A percentile compares a stretch with the other conserved stretches of the same genome.
Conservation (phyloP, 2,329 filamentous ascomycete species). For the Cercospora sp. region DNA sequence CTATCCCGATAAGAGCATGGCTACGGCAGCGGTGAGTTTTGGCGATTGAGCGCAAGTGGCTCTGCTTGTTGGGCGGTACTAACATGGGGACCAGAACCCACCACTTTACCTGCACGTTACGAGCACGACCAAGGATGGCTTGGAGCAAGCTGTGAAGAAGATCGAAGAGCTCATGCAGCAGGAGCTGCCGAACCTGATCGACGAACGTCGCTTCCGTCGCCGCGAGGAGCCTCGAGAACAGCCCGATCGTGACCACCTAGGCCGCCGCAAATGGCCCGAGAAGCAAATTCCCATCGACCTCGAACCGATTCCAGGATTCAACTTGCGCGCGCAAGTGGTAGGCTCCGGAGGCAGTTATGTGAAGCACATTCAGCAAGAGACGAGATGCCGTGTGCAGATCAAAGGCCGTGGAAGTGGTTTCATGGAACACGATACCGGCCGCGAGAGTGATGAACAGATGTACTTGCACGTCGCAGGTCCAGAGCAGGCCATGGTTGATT, state of each 20-base stretch:
- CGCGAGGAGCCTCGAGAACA: constrained; percentile 56
- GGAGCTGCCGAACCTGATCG: constrained; percentile 90
- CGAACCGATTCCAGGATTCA: constrained; percentile 91
- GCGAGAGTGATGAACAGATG: constrained; percentile 94
- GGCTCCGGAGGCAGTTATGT: constrained; percentile 93
- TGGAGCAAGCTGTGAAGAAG: constrained; percentile 81
- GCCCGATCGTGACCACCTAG: constrained; percentile 86
- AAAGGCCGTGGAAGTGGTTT: constrained; percentile 96
- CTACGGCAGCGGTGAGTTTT: constrained; percentile 77
- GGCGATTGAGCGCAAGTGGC: background rate
- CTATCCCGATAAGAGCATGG: constrained; percentile 96
- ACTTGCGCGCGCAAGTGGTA: constrained; percentile 92
- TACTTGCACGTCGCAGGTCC: constrained; percentile 93
- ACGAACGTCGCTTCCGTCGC: constrained; percentile 87
- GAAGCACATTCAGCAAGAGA: constrained; percentile 96
- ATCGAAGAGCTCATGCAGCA: constrained; percentile 96
- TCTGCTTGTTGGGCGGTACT: background rate
- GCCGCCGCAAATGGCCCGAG: constrained; percentile 97
- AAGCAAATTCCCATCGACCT: constrained; percentile 89
- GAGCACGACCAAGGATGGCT: constrained; percentile 85
- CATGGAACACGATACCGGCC: constrained; percentile 81
- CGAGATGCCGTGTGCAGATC: constrained; percentile 93
- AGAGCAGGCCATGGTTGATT: constrained; percentile 79
- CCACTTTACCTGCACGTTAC: constrained; percentile 95
- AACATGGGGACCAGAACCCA: constrained; percentile 49